phyloP scores from a whole-genome alignment of 179 eudicot genomes.

The Heliamphora ciliata region DNA sequence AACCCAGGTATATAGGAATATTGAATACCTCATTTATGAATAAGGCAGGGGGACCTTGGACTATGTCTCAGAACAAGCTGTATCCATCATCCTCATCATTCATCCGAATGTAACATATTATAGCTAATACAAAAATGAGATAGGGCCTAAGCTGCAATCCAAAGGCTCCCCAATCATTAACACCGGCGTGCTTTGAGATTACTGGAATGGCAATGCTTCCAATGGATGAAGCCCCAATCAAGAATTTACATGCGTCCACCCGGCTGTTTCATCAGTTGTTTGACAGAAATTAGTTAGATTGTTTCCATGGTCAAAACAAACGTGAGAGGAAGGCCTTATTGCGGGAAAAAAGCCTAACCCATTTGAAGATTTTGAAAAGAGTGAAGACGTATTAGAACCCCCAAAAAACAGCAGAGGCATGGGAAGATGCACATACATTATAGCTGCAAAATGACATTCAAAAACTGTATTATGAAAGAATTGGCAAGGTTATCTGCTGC shows the following conservation, averaged over 20 bases:
- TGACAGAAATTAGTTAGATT: neutral
- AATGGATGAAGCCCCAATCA: constrained; percentile 82
- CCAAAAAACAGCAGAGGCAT: constrained; percentile 90
- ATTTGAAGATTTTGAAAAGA: constrained; percentile 49
- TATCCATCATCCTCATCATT: constrained; percentile 48
- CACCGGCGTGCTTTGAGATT: constrained; percentile 76
- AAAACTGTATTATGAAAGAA: constrained; percentile 58
- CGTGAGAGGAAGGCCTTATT: neutral
- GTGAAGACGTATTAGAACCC: constrained; percentile 63
- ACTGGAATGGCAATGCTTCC: constrained; percentile 91
- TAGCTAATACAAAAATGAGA: constrained; percentile 51
- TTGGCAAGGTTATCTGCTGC: constrained; percentile 62
- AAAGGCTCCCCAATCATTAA: constrained; percentile 88
- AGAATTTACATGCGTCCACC: constrained; percentile 68
- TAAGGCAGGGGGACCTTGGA: neutral
- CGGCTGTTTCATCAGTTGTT: constrained; percentile 45
- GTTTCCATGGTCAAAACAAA: neutral
- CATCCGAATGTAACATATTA: constrained; percentile 54
- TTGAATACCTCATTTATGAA: too few species aligned
- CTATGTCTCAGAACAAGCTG: constrained; percentile 34
- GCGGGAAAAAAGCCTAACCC: constrained; percentile 31
- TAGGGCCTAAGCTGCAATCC: constrained; percentile 71
- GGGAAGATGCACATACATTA: constrained; percentile 83
- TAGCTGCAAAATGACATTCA: too few species aligned
- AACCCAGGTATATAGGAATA: too few species aligned